Percentiles rank a stretch among this genome's conserved stretches.
Conservation (phyloP, 1,284 basidiomycete genomes). For the Rhodofomes roseus region DNA sequence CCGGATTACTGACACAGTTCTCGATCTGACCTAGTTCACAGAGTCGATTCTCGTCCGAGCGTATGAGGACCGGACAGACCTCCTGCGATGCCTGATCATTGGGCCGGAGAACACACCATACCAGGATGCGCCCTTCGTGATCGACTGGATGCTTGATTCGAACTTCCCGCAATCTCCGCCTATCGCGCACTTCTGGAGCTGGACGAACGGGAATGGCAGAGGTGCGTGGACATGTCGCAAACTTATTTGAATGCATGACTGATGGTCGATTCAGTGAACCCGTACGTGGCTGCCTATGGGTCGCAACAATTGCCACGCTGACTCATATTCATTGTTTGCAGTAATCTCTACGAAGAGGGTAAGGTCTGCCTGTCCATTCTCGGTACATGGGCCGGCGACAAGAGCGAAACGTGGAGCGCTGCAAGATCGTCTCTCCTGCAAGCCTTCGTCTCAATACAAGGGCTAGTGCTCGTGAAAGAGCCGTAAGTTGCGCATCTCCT, state of each 20-base stretch:
- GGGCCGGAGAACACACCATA: constrained; percentile 94
- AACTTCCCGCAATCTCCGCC: constrained; percentile 88
- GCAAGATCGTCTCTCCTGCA: constrained; percentile 83
- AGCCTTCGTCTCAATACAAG: constrained; percentile 91
- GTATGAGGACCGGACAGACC: constrained; percentile 81
- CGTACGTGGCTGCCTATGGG: constrained; percentile 42
- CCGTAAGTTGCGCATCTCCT: constrained; percentile 53
- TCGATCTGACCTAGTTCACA: constrained; percentile 18
- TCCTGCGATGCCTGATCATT: constrained; percentile 86
- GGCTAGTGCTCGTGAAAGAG: constrained; percentile 87
- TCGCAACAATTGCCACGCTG: background rate
- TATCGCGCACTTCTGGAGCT: constrained; percentile 86
- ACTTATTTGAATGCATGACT: background rate
- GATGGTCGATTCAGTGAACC: constrained; percentile 51
- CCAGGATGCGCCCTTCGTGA: constrained; percentile 90
- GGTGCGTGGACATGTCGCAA: constrained; percentile 40
- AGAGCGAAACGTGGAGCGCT: constrained; percentile 81
- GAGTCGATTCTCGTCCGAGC: constrained; percentile 72
- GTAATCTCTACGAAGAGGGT: constrained; percentile 92
- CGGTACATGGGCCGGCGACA: constrained; percentile 90
- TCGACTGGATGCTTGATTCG: constrained; percentile 89
- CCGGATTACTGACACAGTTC: constrained; percentile 1
- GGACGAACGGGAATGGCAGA: constrained; percentile 92
- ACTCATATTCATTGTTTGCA: constrained; percentile 21
- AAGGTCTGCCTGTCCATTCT: constrained; percentile 92